Conservation (phyloP, 2,329 filamentous ascomycete species). For the Verticillium klebahnii region DNA sequence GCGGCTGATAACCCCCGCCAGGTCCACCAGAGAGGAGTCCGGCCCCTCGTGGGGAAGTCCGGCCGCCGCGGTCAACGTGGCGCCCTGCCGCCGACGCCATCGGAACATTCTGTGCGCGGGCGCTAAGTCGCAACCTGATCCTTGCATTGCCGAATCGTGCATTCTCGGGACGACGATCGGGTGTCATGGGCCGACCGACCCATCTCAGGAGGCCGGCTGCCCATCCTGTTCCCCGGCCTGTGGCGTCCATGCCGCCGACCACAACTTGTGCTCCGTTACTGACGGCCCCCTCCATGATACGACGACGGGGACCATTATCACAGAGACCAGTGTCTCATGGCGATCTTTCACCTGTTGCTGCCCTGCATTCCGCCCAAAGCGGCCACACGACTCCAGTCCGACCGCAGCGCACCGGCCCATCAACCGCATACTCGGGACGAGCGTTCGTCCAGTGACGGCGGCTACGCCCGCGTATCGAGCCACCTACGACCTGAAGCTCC, state of each 20-base stretch:
- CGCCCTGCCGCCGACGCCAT: not conserved
- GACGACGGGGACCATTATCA: not conserved
- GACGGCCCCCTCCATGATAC: not conserved
- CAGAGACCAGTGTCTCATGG: not conserved
- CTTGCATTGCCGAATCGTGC: not conserved
- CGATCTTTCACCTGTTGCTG: not conserved
- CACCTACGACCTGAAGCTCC: not conserved
- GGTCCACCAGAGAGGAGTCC: not conserved
- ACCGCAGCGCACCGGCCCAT: not conserved
- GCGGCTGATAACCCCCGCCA: not conserved
- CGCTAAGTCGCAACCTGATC: not conserved
- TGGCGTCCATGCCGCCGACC: not conserved
- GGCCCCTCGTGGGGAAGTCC: not conserved
- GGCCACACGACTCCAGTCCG: not conserved
- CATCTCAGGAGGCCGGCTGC: not conserved
- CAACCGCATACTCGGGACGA: not conserved
- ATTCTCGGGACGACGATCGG: not conserved
- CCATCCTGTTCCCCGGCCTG: not conserved
- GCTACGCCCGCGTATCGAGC: not conserved
- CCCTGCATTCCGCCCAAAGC: not conserved
- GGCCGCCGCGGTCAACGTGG: not conserved
- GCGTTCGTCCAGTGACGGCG: not conserved
- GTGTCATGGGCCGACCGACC: not conserved
- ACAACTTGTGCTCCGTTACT: not conserved
- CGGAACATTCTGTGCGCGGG: not conserved